These are phyloP conservation scores for Gymnopilus dilepis DNA, from an alignment of 768 basidiomycete genomes.

Conservation along the genomic window DNA sequence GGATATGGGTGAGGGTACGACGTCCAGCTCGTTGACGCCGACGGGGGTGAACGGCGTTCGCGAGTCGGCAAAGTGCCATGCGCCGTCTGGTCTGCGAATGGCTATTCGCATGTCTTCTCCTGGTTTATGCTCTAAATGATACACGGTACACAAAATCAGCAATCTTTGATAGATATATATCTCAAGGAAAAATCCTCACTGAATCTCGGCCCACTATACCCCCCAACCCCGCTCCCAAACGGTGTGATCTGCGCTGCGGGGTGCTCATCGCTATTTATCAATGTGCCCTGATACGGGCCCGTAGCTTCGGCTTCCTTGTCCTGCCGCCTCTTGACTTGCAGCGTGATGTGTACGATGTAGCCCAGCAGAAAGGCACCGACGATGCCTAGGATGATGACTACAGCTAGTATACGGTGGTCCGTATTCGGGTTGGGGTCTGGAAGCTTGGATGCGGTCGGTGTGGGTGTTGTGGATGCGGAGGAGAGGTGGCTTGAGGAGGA, in stretches of 20 bases:
- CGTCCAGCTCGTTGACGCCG: constrained; percentile 44
- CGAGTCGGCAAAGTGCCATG: constrained; percentile 58
- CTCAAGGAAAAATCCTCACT: constrained; percentile 33
- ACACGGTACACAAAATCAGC: not conserved
- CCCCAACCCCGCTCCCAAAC: constrained; percentile 38
- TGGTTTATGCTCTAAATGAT: constrained; percentile 49
- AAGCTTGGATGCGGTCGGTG: constrained; percentile 9
- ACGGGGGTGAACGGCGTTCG: constrained; percentile 44
- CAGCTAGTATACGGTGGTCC: constrained; percentile 34
- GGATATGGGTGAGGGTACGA: constrained; percentile 32
- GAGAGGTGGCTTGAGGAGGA: constrained; percentile 8
- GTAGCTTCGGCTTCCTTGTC: constrained; percentile 18
- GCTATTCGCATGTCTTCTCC: constrained; percentile 66
- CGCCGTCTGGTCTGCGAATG: constrained; percentile 54
- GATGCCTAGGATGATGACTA: constrained; percentile 37
- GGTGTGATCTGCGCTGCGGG: constrained; percentile 47
- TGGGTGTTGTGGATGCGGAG: constrained; percentile 19
- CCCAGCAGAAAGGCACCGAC: constrained; percentile 36
- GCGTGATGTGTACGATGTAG: constrained; percentile 36
- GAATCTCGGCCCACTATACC: constrained; percentile 40
- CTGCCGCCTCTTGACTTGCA: constrained; percentile 37
- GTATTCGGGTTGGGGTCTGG: constrained; percentile 23
- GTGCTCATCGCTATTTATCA: constrained; percentile 36
- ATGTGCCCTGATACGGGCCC: constrained; percentile 36
- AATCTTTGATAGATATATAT: not conserved